These are phyloP conservation scores for Coleophoma cylindrospora DNA, from an alignment of 2,329 filamentous ascomycete genomes.

Conservation along the genomic window DNA sequence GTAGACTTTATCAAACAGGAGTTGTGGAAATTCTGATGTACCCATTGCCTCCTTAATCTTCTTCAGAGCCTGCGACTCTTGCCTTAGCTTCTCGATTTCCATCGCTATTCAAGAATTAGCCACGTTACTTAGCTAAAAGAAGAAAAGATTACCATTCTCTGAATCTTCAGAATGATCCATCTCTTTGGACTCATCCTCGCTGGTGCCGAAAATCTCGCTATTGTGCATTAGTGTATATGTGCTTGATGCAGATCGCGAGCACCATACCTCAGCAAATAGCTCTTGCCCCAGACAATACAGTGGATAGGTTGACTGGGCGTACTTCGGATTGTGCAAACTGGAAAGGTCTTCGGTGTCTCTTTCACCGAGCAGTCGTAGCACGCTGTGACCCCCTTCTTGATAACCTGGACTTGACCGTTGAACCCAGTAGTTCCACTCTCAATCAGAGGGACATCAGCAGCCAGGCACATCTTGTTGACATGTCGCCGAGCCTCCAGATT, in stretches of 20 bases:
- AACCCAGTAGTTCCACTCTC: conserved; percentile 98
- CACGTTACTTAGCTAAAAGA: conserved; percentile 5
- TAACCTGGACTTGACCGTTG: conserved; percentile 95
- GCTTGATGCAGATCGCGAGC: not conserved
- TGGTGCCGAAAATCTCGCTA: conserved; percentile 82
- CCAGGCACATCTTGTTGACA: conserved; percentile 96
- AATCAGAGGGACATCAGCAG: conserved; percentile 82
- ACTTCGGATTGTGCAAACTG: conserved; percentile 94
- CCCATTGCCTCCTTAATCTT: conserved; percentile 78
- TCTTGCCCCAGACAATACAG: conserved; percentile 98
- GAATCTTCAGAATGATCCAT: conserved; percentile 76
- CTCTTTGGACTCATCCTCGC: conserved; percentile 76
- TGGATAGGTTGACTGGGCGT: conserved; percentile 96
- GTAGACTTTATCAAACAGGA: conserved; percentile 93
- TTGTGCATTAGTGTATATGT: conserved; percentile 17
- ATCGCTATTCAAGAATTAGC: conserved; percentile 39
- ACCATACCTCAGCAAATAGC: conserved; percentile 74
- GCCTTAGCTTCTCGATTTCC: conserved; percentile 83
- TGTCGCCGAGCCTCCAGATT: conserved; percentile 91
- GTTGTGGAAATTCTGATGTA: conserved; percentile 67
- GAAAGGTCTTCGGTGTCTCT: conserved; percentile 85
- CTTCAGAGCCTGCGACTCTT: conserved; percentile 79
- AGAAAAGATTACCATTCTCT: conserved; percentile 63
- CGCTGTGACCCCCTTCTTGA: conserved; percentile 85
- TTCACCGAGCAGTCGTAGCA: conserved; percentile 96